These are phyloP conservation scores for Protomyces macrosporus DNA, from an alignment of 1,139 yeast genomes.

Conservation along the genomic window DNA sequence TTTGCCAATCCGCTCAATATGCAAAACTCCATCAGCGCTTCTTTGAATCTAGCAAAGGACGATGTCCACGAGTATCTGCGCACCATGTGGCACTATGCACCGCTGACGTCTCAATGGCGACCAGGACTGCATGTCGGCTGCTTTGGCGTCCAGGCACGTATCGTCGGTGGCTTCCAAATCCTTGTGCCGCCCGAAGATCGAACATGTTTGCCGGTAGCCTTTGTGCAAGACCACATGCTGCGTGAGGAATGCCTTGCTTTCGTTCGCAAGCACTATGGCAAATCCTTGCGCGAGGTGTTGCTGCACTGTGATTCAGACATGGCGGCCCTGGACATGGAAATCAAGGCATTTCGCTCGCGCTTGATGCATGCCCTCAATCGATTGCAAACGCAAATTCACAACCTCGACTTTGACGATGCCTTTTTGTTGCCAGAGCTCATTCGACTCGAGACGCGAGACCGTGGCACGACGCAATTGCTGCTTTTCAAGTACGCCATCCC, in stretches of 20 bases:
- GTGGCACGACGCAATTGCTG: slow-evolving; percentile 8
- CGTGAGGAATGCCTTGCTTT: background rate
- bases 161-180: slow-evolving; percentile 16
- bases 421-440: slow-evolving; percentile 2
- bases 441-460: background rate
- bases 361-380: slow-evolving; percentile 1
- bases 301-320: background rate
- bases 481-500: slow-evolving; percentile 13
- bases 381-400: background rate
- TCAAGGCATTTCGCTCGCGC: slow-evolving; percentile 8
- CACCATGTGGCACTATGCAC: slow-evolving; percentile 5
- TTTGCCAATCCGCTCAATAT: slow-evolving; percentile 7
- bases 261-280: background rate
- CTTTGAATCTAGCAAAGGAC: slow-evolving; percentile 2
- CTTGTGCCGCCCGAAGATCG: slow-evolving; percentile 7
- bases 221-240: background rate
- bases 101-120: background rate
- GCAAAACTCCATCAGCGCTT: background rate
- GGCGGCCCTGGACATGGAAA: background rate
- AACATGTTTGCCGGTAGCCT: slow-evolving; percentile 1
- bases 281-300: background rate
- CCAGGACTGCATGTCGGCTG: slow-evolving; percentile 23
- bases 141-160: slow-evolving; percentile 7
- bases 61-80: background rate
- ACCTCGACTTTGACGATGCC: slow-evolving; percentile 14